phyloP scores from a whole-genome alignment of 1,139 yeast species.

The Suhomyces chickasaworum region DNA sequence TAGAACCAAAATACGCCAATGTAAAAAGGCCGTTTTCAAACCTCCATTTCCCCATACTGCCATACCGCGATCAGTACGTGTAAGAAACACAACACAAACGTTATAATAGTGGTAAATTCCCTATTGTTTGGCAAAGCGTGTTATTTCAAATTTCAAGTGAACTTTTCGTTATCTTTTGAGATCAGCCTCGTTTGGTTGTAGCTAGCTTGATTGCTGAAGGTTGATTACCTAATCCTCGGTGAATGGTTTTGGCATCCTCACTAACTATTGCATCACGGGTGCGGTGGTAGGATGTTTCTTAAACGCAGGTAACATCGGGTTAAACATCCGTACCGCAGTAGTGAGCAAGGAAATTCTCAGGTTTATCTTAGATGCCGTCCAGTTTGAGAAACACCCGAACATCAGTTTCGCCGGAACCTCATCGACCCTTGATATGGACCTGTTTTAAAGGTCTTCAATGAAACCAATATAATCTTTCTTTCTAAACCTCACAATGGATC shows the following conservation, averaged over 20 bases:
- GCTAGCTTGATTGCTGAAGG: too few relatives aligned
- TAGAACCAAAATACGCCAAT: not conserved
- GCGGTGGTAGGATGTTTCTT: not conserved
- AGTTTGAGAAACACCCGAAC: conserved; percentile 6
- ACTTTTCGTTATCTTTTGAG: too few relatives aligned
- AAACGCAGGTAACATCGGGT: not conserved
- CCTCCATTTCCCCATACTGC: too few relatives aligned
- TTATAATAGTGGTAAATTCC: too few relatives aligned
- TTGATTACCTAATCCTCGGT: not conserved
- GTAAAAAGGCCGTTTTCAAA: too few relatives aligned
- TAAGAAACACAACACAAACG: too few relatives aligned
- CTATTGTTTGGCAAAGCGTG: too few relatives aligned
- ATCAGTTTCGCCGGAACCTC: conserved; percentile 2
- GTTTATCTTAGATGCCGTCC: not conserved
- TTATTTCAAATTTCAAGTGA: too few relatives aligned
- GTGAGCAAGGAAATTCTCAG: not conserved
- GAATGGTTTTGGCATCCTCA: not conserved
- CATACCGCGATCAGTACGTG: too few relatives aligned
- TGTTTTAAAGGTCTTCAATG: not conserved
- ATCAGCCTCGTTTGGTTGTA: too few relatives aligned
- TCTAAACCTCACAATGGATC: conserved; percentile 14
- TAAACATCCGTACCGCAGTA: not conserved
- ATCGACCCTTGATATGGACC: not conserved
- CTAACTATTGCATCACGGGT: conserved; percentile 2
- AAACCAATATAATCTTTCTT: not conserved